These are phyloP conservation scores for Cnidoscolus chayamansa DNA, from an alignment of 441 rosid genomes.

Conservation along the genomic window DNA sequence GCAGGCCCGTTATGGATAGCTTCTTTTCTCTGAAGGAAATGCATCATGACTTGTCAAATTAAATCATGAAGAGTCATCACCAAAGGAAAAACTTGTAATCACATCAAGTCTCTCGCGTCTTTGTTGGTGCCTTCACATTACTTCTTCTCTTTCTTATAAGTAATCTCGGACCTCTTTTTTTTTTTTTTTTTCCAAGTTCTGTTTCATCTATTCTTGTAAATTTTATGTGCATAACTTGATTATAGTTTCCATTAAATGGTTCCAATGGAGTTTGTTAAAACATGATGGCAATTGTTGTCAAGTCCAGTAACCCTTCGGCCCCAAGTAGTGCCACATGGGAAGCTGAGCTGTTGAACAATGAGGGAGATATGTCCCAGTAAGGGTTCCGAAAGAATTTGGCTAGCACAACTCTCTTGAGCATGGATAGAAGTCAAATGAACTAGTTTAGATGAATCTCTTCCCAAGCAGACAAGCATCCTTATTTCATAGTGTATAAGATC, in stretches of 20 bases:
- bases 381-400: not conserved
- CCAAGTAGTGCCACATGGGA: not conserved
- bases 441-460: not conserved
- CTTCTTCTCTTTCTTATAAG: not conserved
- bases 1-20: no score
- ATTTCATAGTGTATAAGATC: not conserved
- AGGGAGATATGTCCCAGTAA: not conserved
- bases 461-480: not conserved
- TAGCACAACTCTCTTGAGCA: not conserved
- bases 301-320: not conserved
- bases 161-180: no score
- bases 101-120: not conserved
- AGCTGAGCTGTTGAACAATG: not conserved
- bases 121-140: not conserved
- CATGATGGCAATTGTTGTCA: not conserved
- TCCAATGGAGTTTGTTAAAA: not conserved
- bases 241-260: not conserved
- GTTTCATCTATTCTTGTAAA: no score
- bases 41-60: not conserved
- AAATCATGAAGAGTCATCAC: not conserved
- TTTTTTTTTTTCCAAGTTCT: no score
- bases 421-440: not conserved
- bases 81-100: no score
- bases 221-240: not conserved
- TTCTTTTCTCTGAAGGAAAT: not conserved